Conservation (phyloP, 176 grass and related monocot species). For the Tuctoria greenei region DNA sequence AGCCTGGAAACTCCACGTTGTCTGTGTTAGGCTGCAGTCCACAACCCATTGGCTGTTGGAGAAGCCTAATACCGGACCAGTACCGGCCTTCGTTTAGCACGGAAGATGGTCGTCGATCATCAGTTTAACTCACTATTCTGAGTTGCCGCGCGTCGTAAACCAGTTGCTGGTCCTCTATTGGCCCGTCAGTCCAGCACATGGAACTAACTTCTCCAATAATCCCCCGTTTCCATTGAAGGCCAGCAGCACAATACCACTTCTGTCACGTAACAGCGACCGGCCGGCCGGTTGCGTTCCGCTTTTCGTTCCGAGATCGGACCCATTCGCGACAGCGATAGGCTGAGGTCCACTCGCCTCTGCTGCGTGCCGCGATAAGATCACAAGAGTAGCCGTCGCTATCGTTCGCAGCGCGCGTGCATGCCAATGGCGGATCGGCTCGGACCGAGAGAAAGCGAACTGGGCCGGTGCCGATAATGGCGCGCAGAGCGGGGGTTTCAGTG, state of each 20-base stretch:
- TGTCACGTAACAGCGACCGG: background rate
- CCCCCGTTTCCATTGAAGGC: background rate
- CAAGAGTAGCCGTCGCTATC: background rate
- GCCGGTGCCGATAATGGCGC: conserved; percentile 11
- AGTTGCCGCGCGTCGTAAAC: background rate
- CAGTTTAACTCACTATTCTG: background rate
- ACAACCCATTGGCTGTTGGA: too few relatives aligned
- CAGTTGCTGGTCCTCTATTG: background rate
- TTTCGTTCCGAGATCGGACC: background rate
- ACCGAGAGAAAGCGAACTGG: conserved; percentile 35
- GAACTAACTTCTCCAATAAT: too few relatives aligned
- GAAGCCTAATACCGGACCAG: too few relatives aligned
- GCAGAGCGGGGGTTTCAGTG: conserved; percentile 22
- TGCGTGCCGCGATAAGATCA: background rate
- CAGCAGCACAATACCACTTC: background rate
- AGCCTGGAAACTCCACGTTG: too few relatives aligned
- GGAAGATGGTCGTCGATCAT: too few relatives aligned
- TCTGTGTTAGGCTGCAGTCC: too few relatives aligned
- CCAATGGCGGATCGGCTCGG: conserved; percentile 19
- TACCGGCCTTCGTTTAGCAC: too few relatives aligned
- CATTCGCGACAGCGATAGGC: background rate
- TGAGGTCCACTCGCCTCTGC: conserved; percentile 11
- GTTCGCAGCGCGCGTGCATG: conserved; percentile 39
- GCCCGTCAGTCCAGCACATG: background rate
- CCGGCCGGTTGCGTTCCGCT: background rate